These are phyloP conservation scores for Huiozyma sinensis DNA, from an alignment of 805 yeast species.

Conservation along the genomic window DNA sequence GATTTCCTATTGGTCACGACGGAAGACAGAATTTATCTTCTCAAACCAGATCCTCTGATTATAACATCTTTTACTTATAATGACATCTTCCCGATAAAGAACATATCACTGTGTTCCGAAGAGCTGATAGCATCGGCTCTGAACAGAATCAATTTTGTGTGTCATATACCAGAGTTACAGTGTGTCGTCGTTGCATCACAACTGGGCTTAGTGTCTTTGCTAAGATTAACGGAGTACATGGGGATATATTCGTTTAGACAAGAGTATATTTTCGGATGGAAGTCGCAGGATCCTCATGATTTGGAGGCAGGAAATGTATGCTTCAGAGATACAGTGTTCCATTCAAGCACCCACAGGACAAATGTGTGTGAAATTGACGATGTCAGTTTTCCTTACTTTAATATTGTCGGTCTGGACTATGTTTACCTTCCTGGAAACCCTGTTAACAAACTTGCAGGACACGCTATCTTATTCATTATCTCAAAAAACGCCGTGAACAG, in stretches of 20 bases:
- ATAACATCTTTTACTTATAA: constrained; percentile 15
- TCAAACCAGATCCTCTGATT: constrained; percentile 16
- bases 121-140: constrained; percentile 1
- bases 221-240: constrained; percentile 19
- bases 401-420: constrained; percentile 17
- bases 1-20: constrained; percentile 15
- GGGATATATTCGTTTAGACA: constrained; percentile 24
- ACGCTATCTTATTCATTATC: constrained; percentile 11
- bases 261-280: constrained; percentile 22
- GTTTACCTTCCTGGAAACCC: constrained; percentile 9
- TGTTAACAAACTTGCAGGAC: constrained; percentile 3
- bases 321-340: constrained; percentile 6
- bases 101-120: constrained; percentile 6
- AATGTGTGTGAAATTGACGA: constrained; percentile 11
- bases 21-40: constrained; percentile 4
- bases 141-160: constrained; percentile 14
- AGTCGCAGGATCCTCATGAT: constrained; percentile 10
- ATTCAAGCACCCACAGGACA: constrained; percentile 4
- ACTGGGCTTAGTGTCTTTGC: constrained; percentile 16
- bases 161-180: constrained; percentile 18
- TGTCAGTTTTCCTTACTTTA: constrained; percentile 11
- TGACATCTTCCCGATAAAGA: constrained; percentile 14
- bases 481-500: background rate
- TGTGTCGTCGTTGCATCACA: constrained; percentile 21
- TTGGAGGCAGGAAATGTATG: constrained; percentile 5